A percentile compares a stretch with the other conserved stretches of the same genome.
phyloP scores from a whole-genome alignment of 371 early-diverging fungal species.

The Umbelopsis sp. region DNA sequence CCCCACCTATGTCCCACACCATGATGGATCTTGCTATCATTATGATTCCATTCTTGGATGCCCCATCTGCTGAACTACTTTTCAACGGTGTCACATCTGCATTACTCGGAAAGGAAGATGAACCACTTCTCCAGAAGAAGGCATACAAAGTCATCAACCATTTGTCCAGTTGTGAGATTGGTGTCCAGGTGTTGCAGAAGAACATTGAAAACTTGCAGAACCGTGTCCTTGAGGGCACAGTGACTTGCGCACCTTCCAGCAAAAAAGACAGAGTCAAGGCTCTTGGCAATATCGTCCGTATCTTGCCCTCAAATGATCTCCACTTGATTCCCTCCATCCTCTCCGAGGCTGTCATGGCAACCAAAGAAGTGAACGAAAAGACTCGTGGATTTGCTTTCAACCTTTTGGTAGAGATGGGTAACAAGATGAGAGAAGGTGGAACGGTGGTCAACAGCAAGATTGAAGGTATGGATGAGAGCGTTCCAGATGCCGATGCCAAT shows the following conservation, averaged over 20 bases:
- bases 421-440: slow-evolving; percentile 84
- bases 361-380: slow-evolving; percentile 94
- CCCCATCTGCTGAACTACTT: slow-evolving; percentile 56
- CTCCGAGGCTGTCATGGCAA: slow-evolving; percentile 89
- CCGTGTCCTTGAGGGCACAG: slow-evolving; percentile 58
- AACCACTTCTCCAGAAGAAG: slow-evolving; percentile 89
- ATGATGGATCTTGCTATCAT: slow-evolving; percentile 77
- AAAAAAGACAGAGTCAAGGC: slow-evolving; percentile 73
- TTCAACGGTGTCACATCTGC: slow-evolving; percentile 59
- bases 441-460: slow-evolving; percentile 56
- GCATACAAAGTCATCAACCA: slow-evolving; percentile 87
- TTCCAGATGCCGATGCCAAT: slow-evolving; percentile 55
- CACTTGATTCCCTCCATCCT: slow-evolving; percentile 85
- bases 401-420: slow-evolving; percentile 84
- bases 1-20: slow-evolving; percentile 73
- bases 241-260: slow-evolving; percentile 60
- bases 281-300: slow-evolving; percentile 55
- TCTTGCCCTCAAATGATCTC: slow-evolving; percentile 66
- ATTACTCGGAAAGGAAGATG: slow-evolving; percentile 65
- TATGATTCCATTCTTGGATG: slow-evolving; percentile 76
- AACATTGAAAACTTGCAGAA: slow-evolving; percentile 54
- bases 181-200: slow-evolving; percentile 44
- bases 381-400: slow-evolving; percentile 85
- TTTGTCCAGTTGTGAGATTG: slow-evolving; percentile 54
- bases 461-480: slow-evolving; percentile 58